Evolutionary conservation across 768 basidiomycete species (phyloP), one percentile per base, ranked within the genome.

Genomic region (Galerina sulciceps): DNA sequence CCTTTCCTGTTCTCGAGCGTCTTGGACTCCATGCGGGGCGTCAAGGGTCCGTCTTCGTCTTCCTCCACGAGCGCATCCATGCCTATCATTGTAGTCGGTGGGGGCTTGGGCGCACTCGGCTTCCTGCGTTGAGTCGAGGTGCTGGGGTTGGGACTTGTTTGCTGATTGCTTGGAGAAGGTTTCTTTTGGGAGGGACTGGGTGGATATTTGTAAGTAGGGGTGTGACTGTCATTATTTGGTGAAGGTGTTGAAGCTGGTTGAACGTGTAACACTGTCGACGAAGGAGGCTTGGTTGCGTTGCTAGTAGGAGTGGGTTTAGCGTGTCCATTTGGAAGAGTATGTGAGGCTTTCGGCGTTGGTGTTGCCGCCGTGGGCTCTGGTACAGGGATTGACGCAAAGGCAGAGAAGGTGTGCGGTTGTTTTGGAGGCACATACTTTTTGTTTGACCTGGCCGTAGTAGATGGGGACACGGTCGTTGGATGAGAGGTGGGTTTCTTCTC

Each of bases 1-100:
- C n/a, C 48, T 13, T 5, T 50, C 23, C 35, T 45, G 22, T 37
- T 58, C 20, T 20, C 36, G 13, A 10, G 6, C 13, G n/a, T 50
- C 49, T 50, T 14, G 17, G 55, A 10, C 23, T 62, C 53, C 64
- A 63, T 66, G 14, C 56, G 49, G 14, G 63, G 60, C 17, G 58
- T 65, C 20, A 61, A 56, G 31, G 62, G 56, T 1, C 56, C 66
- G 1, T 69, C 70, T 53, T 71, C 70, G 18, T 69, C 69, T 41
- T 69, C 69, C 52, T 71, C 70, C 42, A 67, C n/a, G 4, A 71
- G 47, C 15, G 66, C 69, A 35, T 65, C 60, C 70, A 71, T 71
- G 17, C 53, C 64, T 38, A 65, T 64, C 61, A 62, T 66, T 42
- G 60, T 58, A 20, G 55, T 67, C 44, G 56, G 64, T 14, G 56